Conservation (phyloP, 495 filamentous ascomycete genomes). For the Trichoderma reesei region DNA sequence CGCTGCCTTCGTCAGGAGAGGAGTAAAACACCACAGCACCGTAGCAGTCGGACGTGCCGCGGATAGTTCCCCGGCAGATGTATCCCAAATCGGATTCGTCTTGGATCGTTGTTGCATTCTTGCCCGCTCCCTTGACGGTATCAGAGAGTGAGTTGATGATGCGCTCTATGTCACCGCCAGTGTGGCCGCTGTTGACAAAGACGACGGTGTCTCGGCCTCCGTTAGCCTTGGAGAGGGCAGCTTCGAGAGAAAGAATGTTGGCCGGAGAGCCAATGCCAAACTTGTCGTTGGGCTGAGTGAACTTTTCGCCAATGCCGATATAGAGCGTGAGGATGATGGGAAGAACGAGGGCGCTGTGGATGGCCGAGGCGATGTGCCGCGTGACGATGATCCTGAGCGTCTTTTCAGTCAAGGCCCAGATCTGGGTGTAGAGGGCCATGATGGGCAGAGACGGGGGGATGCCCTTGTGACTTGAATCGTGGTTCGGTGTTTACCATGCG, state of each 20-base stretch:
- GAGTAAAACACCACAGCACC: slow-evolving; percentile 56
- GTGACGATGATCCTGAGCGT: slow-evolving; percentile 51
- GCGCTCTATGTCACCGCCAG: slow-evolving; percentile 49
- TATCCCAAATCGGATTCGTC: slow-evolving; percentile 41
- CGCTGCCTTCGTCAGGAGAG: slow-evolving; percentile 49
- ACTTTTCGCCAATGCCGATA: slow-evolving; percentile 47
- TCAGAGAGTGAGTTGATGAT: slow-evolving; percentile 48
- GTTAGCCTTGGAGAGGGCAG: slow-evolving; percentile 35
- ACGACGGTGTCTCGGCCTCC: slow-evolving; percentile 28
- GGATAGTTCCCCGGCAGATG: slow-evolving; percentile 49
- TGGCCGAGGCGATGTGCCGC: slow-evolving; percentile 49
- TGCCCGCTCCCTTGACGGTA: slow-evolving; percentile 35
- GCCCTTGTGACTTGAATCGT: neutral
- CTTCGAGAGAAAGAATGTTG: slow-evolving; percentile 42
- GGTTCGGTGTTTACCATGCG: neutral
- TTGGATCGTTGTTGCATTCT: slow-evolving; percentile 31
- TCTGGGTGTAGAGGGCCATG: slow-evolving; percentile 33
- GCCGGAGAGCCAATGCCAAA: slow-evolving; percentile 51
- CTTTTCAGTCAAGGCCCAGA: slow-evolving; percentile 55
- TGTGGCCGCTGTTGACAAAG: slow-evolving; percentile 55
- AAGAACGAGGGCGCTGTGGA: slow-evolving; percentile 50
- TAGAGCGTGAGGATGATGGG: slow-evolving; percentile 54
- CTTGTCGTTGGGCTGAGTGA: slow-evolving; percentile 44
- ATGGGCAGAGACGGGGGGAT: neutral
- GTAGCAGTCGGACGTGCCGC: slow-evolving; percentile 54